Conservation (phyloP, 371 early-diverging fungal genomes). For the Zychaea mexicana region DNA sequence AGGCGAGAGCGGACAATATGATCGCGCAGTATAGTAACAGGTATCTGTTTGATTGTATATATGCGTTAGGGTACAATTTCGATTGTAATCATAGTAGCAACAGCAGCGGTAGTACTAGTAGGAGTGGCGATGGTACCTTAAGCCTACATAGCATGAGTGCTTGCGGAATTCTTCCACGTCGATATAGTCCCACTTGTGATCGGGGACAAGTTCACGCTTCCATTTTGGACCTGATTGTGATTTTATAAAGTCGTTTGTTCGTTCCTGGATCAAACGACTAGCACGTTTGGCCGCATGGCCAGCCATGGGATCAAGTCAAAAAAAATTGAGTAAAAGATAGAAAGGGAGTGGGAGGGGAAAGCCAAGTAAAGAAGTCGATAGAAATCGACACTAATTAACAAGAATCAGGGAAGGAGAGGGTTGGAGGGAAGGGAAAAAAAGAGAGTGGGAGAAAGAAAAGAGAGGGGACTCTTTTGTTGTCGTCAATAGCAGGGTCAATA, state of each 20-base stretch:
- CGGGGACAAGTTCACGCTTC: conserved; percentile 80
- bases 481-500: background rate
- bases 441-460: conserved; percentile 4
- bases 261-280: conserved; percentile 13
- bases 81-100: conserved; percentile 8
- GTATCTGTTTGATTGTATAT: conserved; percentile 39
- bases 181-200: conserved; percentile 90
- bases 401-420: background rate
- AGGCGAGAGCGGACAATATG: conserved; percentile 75
- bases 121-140: conserved; percentile 14
- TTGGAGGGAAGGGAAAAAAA: conserved; percentile 4
- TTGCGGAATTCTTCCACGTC: conserved; percentile 79
- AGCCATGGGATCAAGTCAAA: conserved; percentile 6
- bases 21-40: conserved; percentile 65
- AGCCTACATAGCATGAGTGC: conserved; percentile 21
- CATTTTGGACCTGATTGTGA: conserved; percentile 57
- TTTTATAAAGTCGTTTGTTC: conserved; percentile 9
- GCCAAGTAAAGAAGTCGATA: too few species aligned
- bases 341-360: conserved; percentile 2
- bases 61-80: conserved; percentile 13
- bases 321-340: background rate
- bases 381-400: too few species aligned
- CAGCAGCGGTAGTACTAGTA: background rate
- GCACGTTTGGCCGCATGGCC: conserved; percentile 11
- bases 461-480: background rate